Conservation (phyloP, 164 flowering plant species). For the Vitis riparia region DNA sequence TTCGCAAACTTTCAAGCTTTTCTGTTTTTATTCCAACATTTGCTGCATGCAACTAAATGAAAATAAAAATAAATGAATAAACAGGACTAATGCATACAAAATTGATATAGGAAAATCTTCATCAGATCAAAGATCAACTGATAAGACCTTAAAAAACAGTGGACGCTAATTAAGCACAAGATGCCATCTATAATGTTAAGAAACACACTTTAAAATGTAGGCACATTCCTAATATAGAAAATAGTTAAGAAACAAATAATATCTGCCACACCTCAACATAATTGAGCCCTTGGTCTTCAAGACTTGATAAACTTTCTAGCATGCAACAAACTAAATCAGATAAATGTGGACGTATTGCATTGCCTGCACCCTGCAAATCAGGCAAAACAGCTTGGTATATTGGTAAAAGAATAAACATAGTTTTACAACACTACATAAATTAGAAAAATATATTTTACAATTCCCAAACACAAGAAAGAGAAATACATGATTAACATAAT, state of each 20-base stretch:
- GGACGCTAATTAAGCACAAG: not conserved
- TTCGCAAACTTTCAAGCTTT: slow-evolving; percentile 89
- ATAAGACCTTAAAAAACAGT: not conserved
- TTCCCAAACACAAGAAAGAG: too few species aligned
- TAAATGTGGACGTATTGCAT: slow-evolving; percentile 86
- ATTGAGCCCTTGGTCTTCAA: slow-evolving; percentile 96
- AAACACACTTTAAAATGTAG: too few species aligned
- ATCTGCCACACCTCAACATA: slow-evolving; percentile 78
- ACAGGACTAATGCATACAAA: not conserved
- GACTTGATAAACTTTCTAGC: slow-evolving; percentile 98
- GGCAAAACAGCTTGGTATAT: not conserved
- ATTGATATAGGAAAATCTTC: too few species aligned
- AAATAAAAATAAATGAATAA: slow-evolving; percentile 9
- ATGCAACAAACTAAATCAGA: slow-evolving; percentile 92
- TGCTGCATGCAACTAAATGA: slow-evolving; percentile 77
- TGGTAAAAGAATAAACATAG: too few species aligned
- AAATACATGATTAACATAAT: too few species aligned
- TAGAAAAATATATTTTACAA: not conserved
- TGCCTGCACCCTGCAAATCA: slow-evolving; percentile 80
- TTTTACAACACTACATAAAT: not conserved
- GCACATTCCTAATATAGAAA: too few species aligned
- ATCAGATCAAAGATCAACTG: too few species aligned
- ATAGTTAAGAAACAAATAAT: not conserved
- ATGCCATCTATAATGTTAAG: not conserved
- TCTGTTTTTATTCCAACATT: slow-evolving; percentile 84